Conservation (phyloP, 2,329 filamentous ascomycete genomes). For the Trichophyton benhamiae region DNA sequence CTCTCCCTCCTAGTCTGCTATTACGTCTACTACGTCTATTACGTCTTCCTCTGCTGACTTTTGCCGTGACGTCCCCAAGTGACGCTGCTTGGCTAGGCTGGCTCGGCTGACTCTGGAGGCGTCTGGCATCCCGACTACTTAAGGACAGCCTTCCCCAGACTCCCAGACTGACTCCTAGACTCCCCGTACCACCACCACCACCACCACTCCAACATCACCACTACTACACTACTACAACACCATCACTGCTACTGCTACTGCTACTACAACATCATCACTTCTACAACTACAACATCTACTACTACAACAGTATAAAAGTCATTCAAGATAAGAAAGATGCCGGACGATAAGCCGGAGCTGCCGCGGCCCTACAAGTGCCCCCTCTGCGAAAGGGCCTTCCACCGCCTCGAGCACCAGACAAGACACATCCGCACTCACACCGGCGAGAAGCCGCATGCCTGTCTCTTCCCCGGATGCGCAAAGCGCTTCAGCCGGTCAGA, state of each 20-base stretch:
- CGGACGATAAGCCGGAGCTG: constrained; percentile 53
- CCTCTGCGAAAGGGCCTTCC: constrained; percentile 95
- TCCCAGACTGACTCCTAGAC: too few species aligned
- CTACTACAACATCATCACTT: too few species aligned
- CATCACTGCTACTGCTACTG: neutral
- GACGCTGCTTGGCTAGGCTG: too few species aligned
- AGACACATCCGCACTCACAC: constrained; percentile 93
- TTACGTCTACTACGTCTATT: too few species aligned
- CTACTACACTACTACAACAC: neutral
- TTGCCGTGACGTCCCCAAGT: too few species aligned
- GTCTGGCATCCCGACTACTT: too few species aligned
- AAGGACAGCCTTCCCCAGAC: too few species aligned
- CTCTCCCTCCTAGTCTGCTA: too few species aligned
- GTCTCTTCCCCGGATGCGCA: constrained; percentile 87
- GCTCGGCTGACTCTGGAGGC: too few species aligned
- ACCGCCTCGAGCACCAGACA: constrained; percentile 89
- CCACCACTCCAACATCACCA: too few species aligned
- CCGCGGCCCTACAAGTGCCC: constrained; percentile 97
- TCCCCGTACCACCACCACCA: too few species aligned
- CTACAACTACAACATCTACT: neutral
- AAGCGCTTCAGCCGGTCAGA: constrained; percentile 96
- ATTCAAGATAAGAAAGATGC: neutral
- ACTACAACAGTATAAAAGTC: neutral
- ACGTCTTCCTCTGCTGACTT: neutral
- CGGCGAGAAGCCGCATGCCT: constrained; percentile 94